Conservation (phyloP, 2,329 filamentous ascomycete genomes). For the Claviceps digitariae region DNA sequence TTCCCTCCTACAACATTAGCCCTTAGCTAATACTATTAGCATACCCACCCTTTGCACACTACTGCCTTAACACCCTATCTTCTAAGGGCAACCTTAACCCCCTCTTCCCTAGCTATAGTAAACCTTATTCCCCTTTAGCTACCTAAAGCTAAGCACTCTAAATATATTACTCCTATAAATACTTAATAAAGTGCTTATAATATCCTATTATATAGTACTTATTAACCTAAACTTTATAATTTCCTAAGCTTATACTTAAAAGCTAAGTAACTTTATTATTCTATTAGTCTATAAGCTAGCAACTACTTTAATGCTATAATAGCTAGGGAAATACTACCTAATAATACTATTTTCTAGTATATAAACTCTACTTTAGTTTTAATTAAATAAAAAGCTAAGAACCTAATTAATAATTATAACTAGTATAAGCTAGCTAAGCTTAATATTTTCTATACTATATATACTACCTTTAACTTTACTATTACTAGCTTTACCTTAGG, state of each 20-base stretch:
- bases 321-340: background rate
- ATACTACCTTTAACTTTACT: background rate
- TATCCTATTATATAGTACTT: background rate
- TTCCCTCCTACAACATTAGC: no score
- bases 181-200: background rate
- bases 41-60: no score
- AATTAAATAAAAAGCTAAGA: background rate
- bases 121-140: no score
- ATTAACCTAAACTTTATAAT: background rate
- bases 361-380: background rate
- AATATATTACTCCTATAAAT: background rate
- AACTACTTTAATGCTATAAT: background rate
- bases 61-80: no score
- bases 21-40: no score
- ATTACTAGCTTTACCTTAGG: background rate
- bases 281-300: no score
- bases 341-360: background rate
- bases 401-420: background rate
- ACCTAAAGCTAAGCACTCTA: background rate
- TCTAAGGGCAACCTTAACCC: no score
- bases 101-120: no score
- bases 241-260: no score
- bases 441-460: background rate
- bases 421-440: background rate
- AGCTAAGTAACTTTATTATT: no score